Conservation (phyloP, 2,329 filamentous ascomycete genomes). For the Hypoxylon sp. region DNA sequence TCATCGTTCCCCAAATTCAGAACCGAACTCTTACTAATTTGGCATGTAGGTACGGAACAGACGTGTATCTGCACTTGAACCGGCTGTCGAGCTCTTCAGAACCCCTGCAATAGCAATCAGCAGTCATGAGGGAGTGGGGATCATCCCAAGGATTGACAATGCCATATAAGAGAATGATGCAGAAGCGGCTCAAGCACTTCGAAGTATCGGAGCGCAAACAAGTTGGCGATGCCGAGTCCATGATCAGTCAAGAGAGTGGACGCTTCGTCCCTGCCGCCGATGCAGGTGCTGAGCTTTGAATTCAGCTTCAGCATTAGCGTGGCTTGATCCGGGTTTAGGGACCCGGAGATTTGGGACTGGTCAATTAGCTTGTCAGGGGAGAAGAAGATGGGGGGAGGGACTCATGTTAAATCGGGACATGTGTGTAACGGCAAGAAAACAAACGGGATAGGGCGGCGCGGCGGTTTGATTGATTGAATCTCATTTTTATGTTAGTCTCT, state of each 20-base stretch:
- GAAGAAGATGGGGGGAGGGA: slow-evolving; percentile 5
- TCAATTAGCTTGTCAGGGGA: slow-evolving; percentile 5
- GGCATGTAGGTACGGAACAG: slow-evolving; percentile 85
- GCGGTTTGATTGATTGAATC: slow-evolving; percentile 18
- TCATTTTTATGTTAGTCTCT: slow-evolving; percentile 7
- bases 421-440: slow-evolving; percentile 19
- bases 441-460: slow-evolving; percentile 19
- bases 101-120: slow-evolving; percentile 94
- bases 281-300: slow-evolving; percentile 45
- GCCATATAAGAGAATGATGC: slow-evolving; percentile 68
- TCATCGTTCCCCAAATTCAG: slow-evolving; percentile 8
- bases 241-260: slow-evolving; percentile 51
- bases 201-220: slow-evolving; percentile 91
- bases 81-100: slow-evolving; percentile 95
- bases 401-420: slow-evolving; percentile 9
- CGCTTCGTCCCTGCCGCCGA: slow-evolving; percentile 40
- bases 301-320: neutral
- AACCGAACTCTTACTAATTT: slow-evolving; percentile 21
- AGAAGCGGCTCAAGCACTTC: slow-evolving; percentile 77
- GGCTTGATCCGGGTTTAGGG: neutral
- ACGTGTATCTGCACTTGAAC: slow-evolving; percentile 98
- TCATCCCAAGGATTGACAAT: slow-evolving; percentile 76
- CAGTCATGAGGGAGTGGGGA: slow-evolving; percentile 84
- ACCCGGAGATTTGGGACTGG: neutral
- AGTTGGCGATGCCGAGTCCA: slow-evolving; percentile 81